These are phyloP conservation scores for Pyrenophora teres DNA, from an alignment of 2,329 filamentous ascomycete species.

Conservation along the genomic window DNA sequence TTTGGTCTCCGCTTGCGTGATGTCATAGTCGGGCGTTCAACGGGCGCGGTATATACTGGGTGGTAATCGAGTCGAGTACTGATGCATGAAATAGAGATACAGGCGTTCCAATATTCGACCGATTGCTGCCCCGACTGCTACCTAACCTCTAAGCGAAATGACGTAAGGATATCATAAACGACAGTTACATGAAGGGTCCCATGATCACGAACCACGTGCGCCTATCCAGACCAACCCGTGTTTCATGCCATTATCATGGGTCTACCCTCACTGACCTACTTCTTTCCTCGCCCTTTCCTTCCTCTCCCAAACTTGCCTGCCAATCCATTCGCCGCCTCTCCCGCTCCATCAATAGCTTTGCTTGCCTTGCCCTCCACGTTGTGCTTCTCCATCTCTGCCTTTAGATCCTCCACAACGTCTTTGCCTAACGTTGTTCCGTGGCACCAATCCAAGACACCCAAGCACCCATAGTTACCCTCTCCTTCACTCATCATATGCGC, in stretches of 20 bases:
- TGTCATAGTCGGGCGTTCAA: constrained; percentile 37
- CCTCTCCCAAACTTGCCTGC: constrained; percentile 33
- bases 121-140: constrained; percentile 17
- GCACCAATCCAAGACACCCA: constrained; percentile 59
- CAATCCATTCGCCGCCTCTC: constrained; percentile 37
- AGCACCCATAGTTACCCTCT: constrained; percentile 64
- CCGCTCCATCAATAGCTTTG: constrained; percentile 43
- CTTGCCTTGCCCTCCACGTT: constrained; percentile 52
- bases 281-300: constrained; percentile 36
- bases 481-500: constrained; percentile 63
- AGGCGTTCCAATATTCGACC: constrained; percentile 25
- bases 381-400: constrained; percentile 62
- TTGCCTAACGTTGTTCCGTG: constrained; percentile 55
- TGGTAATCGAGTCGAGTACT: constrained; percentile 32
- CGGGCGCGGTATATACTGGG: constrained; percentile 27
- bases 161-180: constrained; percentile 12
- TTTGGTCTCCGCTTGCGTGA: constrained; percentile 41
- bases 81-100: constrained; percentile 38
- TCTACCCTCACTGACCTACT: constrained; percentile 10
- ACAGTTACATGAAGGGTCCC: constrained; percentile 6
- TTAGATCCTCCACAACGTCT: constrained; percentile 61
- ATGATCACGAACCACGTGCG: constrained; percentile 2
- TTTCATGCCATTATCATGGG: not conserved
- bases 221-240: not conserved
- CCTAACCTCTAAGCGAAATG: constrained; percentile 4